Percentiles rank a stretch among this genome's conserved stretches.
Conservation (phyloP, 2,329 filamentous ascomycete species). For the Aureobasidium sp. region DNA sequence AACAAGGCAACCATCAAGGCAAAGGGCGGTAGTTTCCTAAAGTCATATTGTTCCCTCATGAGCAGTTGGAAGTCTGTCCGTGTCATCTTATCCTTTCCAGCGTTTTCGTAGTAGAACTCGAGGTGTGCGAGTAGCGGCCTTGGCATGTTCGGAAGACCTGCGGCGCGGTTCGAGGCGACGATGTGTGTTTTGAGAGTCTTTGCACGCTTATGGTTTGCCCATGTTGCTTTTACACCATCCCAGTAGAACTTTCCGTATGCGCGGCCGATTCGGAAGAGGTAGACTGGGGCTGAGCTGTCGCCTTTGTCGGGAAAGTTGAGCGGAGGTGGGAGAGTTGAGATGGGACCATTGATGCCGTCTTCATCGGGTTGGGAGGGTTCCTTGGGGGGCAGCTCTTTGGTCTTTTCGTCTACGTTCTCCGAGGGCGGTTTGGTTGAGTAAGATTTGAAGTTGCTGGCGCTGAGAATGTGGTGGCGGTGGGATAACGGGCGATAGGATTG, state of each 20-base stretch:
- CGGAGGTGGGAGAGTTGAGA: conserved; percentile 75
- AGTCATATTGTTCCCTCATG: conserved; percentile 73
- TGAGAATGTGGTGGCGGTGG: conserved; percentile 9
- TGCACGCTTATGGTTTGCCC: conserved; percentile 65
- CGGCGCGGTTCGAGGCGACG: not conserved
- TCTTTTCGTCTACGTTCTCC: conserved; percentile 13
- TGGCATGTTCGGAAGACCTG: not conserved
- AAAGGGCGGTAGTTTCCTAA: conserved; percentile 83
- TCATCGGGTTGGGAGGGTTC: conserved; percentile 4
- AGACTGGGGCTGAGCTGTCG: conserved; percentile 50
- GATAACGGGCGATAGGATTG: conserved; percentile 1
- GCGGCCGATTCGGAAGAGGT: conserved; percentile 72
- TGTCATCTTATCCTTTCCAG: conserved; percentile 44
- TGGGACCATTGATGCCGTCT: conserved; percentile 72
- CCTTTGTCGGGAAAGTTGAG: conserved; percentile 69
- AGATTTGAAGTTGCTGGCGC: not conserved
- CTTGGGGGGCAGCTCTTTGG: not conserved
- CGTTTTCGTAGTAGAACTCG: conserved; percentile 11
- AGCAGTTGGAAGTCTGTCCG: conserved; percentile 78
- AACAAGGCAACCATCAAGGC: conserved; percentile 77
- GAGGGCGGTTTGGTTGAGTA: conserved; percentile 14
- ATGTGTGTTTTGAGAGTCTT: conserved; percentile 13
- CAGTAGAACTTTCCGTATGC: conserved; percentile 91
- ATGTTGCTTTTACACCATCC: conserved; percentile 79
- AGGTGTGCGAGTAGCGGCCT: conserved; percentile 5